These are phyloP conservation scores for Corymbia citriodora DNA, from an alignment of 441 rosid species.

Conservation along the genomic window DNA sequence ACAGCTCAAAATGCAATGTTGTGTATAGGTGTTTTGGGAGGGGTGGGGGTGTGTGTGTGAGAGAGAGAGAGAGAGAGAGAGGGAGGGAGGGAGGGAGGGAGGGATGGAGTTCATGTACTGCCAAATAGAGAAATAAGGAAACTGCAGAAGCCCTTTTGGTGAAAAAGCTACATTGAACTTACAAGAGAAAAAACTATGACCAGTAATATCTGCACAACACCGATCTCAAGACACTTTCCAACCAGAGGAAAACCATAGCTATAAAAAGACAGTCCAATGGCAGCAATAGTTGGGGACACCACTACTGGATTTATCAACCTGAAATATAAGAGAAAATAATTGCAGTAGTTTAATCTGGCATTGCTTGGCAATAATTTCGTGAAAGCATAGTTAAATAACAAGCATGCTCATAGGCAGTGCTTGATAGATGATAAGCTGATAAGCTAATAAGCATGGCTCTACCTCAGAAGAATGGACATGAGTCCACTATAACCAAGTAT, in stretches of 20 bases:
- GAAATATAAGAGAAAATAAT: slow-evolving; percentile 18
- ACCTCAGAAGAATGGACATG: slow-evolving; percentile 80
- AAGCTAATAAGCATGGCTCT: background rate
- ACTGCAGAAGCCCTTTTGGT: background rate
- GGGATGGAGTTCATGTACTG: background rate
- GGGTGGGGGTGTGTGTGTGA: background rate
- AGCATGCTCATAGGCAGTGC: background rate
- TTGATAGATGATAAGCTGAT: background rate
- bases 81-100: background rate
- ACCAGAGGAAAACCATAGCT: slow-evolving; percentile 90
- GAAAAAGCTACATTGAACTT: slow-evolving; percentile 26
- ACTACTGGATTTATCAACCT: slow-evolving; percentile 96
- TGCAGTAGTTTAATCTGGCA: background rate
- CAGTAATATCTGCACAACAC: slow-evolving; percentile 72
- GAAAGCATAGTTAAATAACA: background rate
- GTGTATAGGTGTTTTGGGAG: no score
- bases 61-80: background rate
- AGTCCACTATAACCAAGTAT: slow-evolving; percentile 90
- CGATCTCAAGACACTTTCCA: slow-evolving; percentile 89
- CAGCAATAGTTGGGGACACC: slow-evolving; percentile 97
- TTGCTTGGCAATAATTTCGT: background rate
- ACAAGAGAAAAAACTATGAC: slow-evolving; percentile 91
- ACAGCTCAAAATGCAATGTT: background rate
- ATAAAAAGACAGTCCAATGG: slow-evolving; percentile 94
- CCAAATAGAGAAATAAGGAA: background rate